These are phyloP conservation scores for Metarhizium humberi DNA, from an alignment of 2,329 filamentous ascomycete species.

Conservation along the genomic window DNA sequence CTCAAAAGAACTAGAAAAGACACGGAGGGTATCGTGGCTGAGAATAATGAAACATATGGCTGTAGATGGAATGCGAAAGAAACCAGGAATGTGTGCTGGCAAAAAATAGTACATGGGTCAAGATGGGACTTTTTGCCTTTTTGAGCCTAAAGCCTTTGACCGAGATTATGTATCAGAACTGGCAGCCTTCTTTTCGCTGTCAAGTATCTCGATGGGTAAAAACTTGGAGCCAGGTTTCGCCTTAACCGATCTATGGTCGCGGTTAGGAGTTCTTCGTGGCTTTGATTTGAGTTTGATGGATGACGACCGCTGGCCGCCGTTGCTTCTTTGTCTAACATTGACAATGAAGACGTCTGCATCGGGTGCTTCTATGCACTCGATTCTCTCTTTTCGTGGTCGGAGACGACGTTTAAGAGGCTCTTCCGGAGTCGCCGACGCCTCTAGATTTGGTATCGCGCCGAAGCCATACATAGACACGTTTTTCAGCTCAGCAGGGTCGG, in stretches of 20 bases:
- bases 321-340: background rate
- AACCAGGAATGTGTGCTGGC: background rate
- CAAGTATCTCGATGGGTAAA: constrained; percentile 1
- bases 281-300: background rate
- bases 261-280: background rate
- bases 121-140: background rate
- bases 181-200: constrained; percentile 1
- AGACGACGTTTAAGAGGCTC: constrained; percentile 7
- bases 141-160: background rate
- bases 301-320: background rate
- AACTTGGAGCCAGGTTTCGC: background rate
- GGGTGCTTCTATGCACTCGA: background rate
- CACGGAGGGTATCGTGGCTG: background rate
- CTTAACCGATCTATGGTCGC: background rate
- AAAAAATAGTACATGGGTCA: background rate
- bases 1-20: background rate
- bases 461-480: constrained; percentile 10
- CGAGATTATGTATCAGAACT: background rate
- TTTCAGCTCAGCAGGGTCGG: constrained; percentile 1
- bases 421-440: constrained; percentile 1
- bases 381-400: constrained; percentile 1
- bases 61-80: background rate
- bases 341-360: background rate
- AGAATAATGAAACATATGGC: constrained; percentile 2
- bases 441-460: constrained; percentile 11